Base-by-base conservation (phyloP, 2,329 filamentous ascomycete species). In the Aspergillus carbonarius region DNA sequence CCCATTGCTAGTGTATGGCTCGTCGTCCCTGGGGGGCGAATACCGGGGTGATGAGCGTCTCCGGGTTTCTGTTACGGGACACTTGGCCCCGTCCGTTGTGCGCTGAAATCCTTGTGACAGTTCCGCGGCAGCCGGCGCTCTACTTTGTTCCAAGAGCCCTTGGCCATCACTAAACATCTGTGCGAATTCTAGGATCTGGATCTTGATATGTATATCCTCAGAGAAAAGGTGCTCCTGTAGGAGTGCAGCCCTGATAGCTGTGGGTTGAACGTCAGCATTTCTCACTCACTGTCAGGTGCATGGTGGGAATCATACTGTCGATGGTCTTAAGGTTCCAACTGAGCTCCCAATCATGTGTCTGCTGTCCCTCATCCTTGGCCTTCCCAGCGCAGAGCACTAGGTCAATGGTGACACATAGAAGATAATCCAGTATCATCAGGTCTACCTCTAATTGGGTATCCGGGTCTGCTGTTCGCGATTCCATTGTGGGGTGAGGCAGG, bases 341-440 rank as follows among this genome's bases (percentile, higher is more conserved):
- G 30, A 61, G 52, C 27, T 70, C 65, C 35, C 57, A 50, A 49
- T 54, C 17, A n/a, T 59, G 35, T 15, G 42, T 55, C 52, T 59
- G 54, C 32, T 25, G 27, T 20, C 34, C 42, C 34, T 44, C 25
- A 7, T 25, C 49, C 47, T 63, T 40, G 40, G 51, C 55, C 55
- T 46, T 61, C 48, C 55, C 61, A 57, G 75, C 72, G 25, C 73
- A 69, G 34, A 84, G 68, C 4, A 81, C 70, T 39, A 72, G 68
- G 18, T 76, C 68, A 42, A 77, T 79, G 7, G 80, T 75, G 47
- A 79, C 76, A 72, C 78, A 81, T 40, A 81, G 65, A 4, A 85
- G 68, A 63, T 84, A 85, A 66, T 86, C 84, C n/a, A 85, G 72
- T 44, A 85, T 83, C 68, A 83, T 78, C 35, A 79, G 66, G 62